Evolutionary conservation across 306 rosid species (phyloP), one percentile per base, ranked within the genome.

Genomic region (Cajanus cajan): DNA sequence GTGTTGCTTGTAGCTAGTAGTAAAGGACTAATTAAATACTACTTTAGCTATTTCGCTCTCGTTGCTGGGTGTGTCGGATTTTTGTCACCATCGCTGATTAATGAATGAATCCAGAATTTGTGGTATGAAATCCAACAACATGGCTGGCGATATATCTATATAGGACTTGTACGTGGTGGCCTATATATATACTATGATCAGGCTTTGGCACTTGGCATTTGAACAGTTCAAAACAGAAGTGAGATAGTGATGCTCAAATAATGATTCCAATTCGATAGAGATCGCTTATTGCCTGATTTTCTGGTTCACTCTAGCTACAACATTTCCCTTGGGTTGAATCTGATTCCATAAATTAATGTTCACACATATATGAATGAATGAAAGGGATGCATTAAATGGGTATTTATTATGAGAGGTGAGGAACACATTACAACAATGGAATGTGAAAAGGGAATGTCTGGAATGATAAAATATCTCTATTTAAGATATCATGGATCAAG

Each of bases 171-270:
- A n/a, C n/a, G n/a, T 78, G 90, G 90, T 70, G 78, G 80, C 67
- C 55, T 62, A 51, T 73, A 16, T 28, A 52, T n/a, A 39, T 28
- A n/a, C n/a, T 28, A 63, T 37, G 24, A 78, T 28, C 31, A 73
- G 76, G 81, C 16, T 86, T 75, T 76, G 86, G 85, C 80, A 84
- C 79, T 66, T 31, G 58, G 82, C 82, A 83, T 50, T 73, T 44
- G 31, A 67, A 54, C 54, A 45, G 25, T 82, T 74, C 84, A 64
- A 73, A 81, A 70, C 68, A 80, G 8, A 44, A 25, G 45, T 59
- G 0, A 62, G 86, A 88, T 14, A 78, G 81, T 68, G 82, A 90
- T 66, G 71, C 74, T 72, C 78, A 90, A 68, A 84, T 85, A 83
- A 78, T 75, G 31, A 55, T 51, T 58, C 41, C 4, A 66, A 25